Evolutionary conservation across 768 basidiomycete genomes (phyloP), one percentile per base, ranked within the genome.

Genomic region (Pulveroboletus sp.): DNA sequence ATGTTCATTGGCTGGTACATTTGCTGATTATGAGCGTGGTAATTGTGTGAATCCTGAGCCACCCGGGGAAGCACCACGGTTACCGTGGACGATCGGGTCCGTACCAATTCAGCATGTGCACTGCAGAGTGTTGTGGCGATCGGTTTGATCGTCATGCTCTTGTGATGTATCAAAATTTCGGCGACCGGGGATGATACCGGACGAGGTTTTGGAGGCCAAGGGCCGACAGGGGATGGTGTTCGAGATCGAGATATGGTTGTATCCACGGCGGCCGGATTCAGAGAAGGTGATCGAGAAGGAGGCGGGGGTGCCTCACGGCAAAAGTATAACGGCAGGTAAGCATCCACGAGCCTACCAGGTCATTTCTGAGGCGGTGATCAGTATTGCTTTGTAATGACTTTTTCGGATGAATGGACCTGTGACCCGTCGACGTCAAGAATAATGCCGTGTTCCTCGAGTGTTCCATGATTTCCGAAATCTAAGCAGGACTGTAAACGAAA

Each of bases 391-490:
- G 60, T 70, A 39, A 77, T 43, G 14, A 69, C 44, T 33, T 64
- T 74, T 50, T 48, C 64, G 1, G 54, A 55, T 12, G 52, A 25
- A 43, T 44, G 50, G 24, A 41, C 39, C 20, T 45, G 58, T 20
- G 45, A 19, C 25, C 56, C 56, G 49, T 70, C 69, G 10, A 61
- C 40, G 40, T 72, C 66, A 49, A 71, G 66, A 44, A 75, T 67
- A 43, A 72, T 76, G n/a, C 74, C 77, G 58, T 78, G 74, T 39
- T 81, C 77, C 59, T 79, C 72, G 58, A 82, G 69, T 1, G 72
- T 16, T 69, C 62, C 35, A 91, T 73, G 53, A 98, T 90, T 52
- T 94, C 86, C 0, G 84, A 77, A 67, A 98, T 92, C 94, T 97
- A 56, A 9, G 19, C 39, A 35, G 5, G 53, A 29, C 17, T 52